Percentiles rank a stretch among this genome's conserved stretches.
phyloP scores from a whole-genome alignment of 495 filamentous ascomycete species.

The Articulospora tetracladia region DNA sequence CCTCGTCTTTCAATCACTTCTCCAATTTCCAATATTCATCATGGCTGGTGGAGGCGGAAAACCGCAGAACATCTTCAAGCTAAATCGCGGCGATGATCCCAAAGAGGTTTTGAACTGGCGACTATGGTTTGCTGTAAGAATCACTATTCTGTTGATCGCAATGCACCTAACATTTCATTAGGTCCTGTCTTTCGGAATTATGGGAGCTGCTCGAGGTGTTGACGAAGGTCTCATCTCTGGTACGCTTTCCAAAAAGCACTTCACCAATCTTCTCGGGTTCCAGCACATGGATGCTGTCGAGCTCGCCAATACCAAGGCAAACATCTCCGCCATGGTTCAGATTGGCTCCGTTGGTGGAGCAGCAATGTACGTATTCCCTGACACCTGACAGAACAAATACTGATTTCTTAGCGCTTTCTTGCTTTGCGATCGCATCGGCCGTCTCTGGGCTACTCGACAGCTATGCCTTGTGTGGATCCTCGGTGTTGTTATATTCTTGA shows the following conservation, averaged over 20 bases:
- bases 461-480: constrained; percentile 64
- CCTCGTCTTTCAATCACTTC: neutral
- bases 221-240: constrained; percentile 70
- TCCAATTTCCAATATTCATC: neutral
- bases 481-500: constrained; percentile 67
- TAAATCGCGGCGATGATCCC: constrained; percentile 14
- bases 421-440: constrained; percentile 18
- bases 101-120: constrained; percentile 52
- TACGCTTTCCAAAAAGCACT: constrained; percentile 62
- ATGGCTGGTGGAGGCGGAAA: constrained; percentile 1
- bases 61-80: constrained; percentile 16
- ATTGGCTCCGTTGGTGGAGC: constrained; percentile 64
- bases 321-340: constrained; percentile 71
- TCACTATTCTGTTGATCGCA: constrained; percentile 25
- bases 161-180: neutral
- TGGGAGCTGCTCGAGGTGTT: constrained; percentile 63
- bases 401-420: neutral
- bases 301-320: constrained; percentile 58
- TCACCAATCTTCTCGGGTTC: constrained; percentile 33
- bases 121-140: constrained; percentile 63
- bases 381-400: constrained; percentile 54
- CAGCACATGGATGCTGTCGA: constrained; percentile 39
- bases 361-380: constrained; percentile 58
- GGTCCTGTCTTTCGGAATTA: neutral
- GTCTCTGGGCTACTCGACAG: constrained; percentile 65